A percentile compares a stretch with the other conserved stretches of the same genome.
These are phyloP conservation scores for Cytospora piceae DNA, from an alignment of 2,329 filamentous ascomycete species.

Conservation along the genomic window DNA sequence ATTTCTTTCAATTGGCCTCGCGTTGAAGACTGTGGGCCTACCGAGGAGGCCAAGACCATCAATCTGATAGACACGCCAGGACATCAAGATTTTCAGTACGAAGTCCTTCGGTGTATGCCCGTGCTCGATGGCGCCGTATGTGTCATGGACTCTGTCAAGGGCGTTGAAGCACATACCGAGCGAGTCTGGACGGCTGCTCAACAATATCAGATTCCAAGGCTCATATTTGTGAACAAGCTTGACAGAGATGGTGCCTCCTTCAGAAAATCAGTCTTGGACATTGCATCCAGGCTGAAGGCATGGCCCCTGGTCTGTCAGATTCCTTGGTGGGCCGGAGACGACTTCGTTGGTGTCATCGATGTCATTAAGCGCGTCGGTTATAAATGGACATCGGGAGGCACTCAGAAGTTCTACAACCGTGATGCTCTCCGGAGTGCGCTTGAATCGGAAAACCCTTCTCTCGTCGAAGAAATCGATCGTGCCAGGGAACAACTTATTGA, in stretches of 20 bases:
- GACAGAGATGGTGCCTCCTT: conserved; percentile 84
- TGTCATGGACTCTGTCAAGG: conserved; percentile 44
- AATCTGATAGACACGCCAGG: conserved; percentile 96
- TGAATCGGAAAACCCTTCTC: conserved; percentile 58
- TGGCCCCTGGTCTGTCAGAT: conserved; percentile 95
- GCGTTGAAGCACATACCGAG: conserved; percentile 93
- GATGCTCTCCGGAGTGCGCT: conserved; percentile 41
- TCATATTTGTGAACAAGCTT: conserved; percentile 83
- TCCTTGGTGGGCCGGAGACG: conserved; percentile 87
- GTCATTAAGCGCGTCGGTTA: conserved; percentile 76
- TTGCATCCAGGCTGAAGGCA: conserved; percentile 75
- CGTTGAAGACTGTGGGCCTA: conserved; percentile 44
- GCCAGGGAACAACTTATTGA: conserved; percentile 82
- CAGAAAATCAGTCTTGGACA: conserved; percentile 81
- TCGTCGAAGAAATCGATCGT: conserved; percentile 69
- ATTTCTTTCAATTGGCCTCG: conserved; percentile 92
- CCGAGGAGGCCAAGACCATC: conserved; percentile 64
- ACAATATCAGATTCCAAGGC: conserved; percentile 80
- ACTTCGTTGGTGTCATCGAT: conserved; percentile 84
- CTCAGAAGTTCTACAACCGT: conserved; percentile 37
- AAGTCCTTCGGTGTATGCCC: conserved; percentile 82
- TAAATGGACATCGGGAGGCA: conserved; percentile 62
- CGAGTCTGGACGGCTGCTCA: conserved; percentile 93
- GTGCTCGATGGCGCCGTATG: conserved; percentile 42
- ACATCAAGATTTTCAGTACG: conserved; percentile 96